Evolutionary conservation across 139 green algal species (phyloP).

Genomic region (Coelastrella sp.): DNA sequence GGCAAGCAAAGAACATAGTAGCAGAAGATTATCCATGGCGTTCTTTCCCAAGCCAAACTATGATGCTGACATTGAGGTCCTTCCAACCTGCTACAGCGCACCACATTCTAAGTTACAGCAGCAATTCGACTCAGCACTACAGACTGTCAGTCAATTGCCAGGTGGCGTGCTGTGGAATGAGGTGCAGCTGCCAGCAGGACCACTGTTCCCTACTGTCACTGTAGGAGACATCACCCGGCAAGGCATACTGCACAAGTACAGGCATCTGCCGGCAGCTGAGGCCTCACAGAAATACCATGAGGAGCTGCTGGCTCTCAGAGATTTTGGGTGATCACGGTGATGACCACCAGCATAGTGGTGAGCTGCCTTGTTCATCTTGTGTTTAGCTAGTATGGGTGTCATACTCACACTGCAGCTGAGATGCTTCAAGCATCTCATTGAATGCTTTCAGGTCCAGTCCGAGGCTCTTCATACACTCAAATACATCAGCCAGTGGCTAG

Average conservation of each 20-base stretch:
- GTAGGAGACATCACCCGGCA: slow-evolving; percentile 44
- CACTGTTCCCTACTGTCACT: slow-evolving; percentile 4
- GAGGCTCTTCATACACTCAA: too few relatives aligned
- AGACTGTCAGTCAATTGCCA: too few relatives aligned
- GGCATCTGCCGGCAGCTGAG: slow-evolving; percentile 49
- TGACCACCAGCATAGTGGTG: too few relatives aligned
- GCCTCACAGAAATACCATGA: slow-evolving; percentile 41
- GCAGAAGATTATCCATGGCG: slow-evolving; percentile 40
- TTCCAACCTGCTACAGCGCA: slow-evolving; percentile 49
- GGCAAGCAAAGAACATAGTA: background rate
- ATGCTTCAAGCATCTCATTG: too few relatives aligned
- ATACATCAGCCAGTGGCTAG: too few relatives aligned
- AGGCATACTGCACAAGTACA: slow-evolving; percentile 53
- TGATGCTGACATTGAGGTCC: slow-evolving; percentile 35
- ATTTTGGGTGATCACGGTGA: background rate
- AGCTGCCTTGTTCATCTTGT: background rate
- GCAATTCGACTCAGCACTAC: too few relatives aligned
- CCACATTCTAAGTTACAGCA: too few relatives aligned
- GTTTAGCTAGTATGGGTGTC: too few relatives aligned
- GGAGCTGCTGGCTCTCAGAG: slow-evolving; percentile 2
- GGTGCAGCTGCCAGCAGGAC: background rate
- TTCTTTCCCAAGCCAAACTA: slow-evolving; percentile 53
- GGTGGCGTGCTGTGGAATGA: background rate
- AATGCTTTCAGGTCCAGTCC: too few relatives aligned
- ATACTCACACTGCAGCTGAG: too few relatives aligned